Conservation (phyloP, 495 filamentous ascomycete genomes). For the Neurospora sp. region DNA sequence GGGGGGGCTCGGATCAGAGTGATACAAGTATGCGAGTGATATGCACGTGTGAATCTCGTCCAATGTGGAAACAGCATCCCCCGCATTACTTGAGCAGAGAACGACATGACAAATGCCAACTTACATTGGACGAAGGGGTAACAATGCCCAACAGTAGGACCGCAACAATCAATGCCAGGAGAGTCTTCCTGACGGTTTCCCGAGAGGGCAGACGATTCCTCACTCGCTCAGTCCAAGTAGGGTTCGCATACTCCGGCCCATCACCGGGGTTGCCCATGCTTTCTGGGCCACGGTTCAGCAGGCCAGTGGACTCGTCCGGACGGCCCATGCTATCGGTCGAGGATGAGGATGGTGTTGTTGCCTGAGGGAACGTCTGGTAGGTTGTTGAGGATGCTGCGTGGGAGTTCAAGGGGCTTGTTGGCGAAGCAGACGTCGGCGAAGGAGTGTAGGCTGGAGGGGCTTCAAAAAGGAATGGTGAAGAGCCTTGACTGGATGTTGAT, state of each 20-base stretch:
- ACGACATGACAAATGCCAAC: not conserved
- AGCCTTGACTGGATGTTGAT: not conserved
- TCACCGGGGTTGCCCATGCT: slow-evolving; percentile 24
- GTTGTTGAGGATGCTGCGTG: not conserved
- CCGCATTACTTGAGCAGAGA: not conserved
- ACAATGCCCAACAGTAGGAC: slow-evolving; percentile 10
- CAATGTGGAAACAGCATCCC: not conserved
- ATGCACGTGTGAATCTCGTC: not conserved
- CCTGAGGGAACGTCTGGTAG: slow-evolving; percentile 4
- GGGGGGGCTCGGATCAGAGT: not conserved
- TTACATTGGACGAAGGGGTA: not conserved
- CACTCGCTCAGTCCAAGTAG: slow-evolving; percentile 24
- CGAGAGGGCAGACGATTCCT: slow-evolving; percentile 15
- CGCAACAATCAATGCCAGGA: slow-evolving; percentile 9
- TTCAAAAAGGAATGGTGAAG: slow-evolving; percentile 22
- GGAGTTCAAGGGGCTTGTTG: slow-evolving; percentile 15
- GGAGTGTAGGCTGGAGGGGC: slow-evolving; percentile 38
- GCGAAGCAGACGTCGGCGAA: slow-evolving; percentile 25
- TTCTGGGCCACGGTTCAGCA: slow-evolving; percentile 28
- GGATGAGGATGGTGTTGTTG: slow-evolving; percentile 32
- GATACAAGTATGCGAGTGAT: not conserved
- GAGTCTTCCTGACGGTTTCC: slow-evolving; percentile 9
- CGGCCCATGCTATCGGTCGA: slow-evolving; percentile 24
- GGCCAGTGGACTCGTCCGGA: slow-evolving; percentile 24
- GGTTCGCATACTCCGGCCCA: not conserved